A percentile compares a stretch with the other conserved stretches of the same genome.
Conservation (phyloP, 305 asterid species). For the Lippia alba region DNA sequence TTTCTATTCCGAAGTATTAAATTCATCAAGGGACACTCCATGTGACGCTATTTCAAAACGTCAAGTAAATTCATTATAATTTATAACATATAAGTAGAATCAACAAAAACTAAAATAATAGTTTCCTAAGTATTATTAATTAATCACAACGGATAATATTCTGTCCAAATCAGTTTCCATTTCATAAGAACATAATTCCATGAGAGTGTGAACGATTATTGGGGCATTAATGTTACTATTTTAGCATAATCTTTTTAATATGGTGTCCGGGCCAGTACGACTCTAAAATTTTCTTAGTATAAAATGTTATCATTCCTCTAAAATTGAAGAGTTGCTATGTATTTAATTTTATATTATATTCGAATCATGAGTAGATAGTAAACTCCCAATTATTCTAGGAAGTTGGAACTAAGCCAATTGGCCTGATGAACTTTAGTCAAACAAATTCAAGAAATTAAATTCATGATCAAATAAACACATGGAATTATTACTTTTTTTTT, state of each 20-base stretch:
- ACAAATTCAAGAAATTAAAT: no score
- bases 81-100: no score
- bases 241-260: no score
- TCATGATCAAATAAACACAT: no score
- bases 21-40: not conserved
- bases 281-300: not conserved
- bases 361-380: no score
- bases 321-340: not conserved
- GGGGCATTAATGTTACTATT: not conserved
- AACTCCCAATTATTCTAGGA: not conserved
- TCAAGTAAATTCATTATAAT: no score
- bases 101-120: no score
- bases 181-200: conserved; percentile 28
- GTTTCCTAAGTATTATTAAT: no score
- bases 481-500: no score
- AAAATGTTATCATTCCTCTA: not conserved
- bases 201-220: conserved; percentile 10
- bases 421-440: not conserved
- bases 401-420: not conserved
- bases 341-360: no score
- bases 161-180: conserved; percentile 42
- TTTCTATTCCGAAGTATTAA: conserved; percentile 7
- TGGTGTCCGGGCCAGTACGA: no score
- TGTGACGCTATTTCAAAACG: not conserved
- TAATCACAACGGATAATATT: conserved; percentile 25